Evolutionary conservation across 2,329 filamentous ascomycete genomes (phyloP).

Genomic region (Calycina marina): DNA sequence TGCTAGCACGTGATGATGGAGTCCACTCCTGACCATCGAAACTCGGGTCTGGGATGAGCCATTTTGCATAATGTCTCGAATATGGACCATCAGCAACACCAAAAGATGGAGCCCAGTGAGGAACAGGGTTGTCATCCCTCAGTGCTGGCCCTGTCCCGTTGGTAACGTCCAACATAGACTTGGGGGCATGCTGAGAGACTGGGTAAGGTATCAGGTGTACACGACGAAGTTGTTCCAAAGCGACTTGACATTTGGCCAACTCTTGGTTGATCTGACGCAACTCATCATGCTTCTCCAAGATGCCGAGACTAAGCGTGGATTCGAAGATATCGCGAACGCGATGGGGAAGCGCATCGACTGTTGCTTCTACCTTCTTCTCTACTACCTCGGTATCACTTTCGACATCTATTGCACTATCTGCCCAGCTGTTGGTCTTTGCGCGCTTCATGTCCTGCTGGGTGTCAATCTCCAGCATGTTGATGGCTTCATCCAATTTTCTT

Average conservation of each 20-base stretch:
- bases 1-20: conserved; percentile 21
- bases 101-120: conserved; percentile 73
- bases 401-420: conserved; percentile 2
- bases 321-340: conserved; percentile 42
- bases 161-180: conserved; percentile 56
- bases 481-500: no score
- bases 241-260: conserved; percentile 85
- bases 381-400: conserved; percentile 10
- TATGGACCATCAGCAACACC: conserved; percentile 88
- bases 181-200: conserved; percentile 48
- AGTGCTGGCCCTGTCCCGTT: conserved; percentile 61
- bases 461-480: no score
- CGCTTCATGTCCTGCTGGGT: not conserved
- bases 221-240: conserved; percentile 82
- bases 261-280: conserved; percentile 90
- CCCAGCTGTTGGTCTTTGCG: not conserved
- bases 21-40: conserved; percentile 55
- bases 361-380: conserved; percentile 9
- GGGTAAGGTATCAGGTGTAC: conserved; percentile 89
- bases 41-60: conserved; percentile 76
- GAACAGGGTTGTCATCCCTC: conserved; percentile 46
- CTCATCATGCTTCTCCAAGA: conserved; percentile 88
- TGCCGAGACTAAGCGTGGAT: conserved; percentile 80
- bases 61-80: conserved; percentile 85
- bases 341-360: conserved; percentile 15